Evolutionary conservation across 371 early-diverging fungal genomes (phyloP).

Genomic region (Mucor mucedo): DNA sequence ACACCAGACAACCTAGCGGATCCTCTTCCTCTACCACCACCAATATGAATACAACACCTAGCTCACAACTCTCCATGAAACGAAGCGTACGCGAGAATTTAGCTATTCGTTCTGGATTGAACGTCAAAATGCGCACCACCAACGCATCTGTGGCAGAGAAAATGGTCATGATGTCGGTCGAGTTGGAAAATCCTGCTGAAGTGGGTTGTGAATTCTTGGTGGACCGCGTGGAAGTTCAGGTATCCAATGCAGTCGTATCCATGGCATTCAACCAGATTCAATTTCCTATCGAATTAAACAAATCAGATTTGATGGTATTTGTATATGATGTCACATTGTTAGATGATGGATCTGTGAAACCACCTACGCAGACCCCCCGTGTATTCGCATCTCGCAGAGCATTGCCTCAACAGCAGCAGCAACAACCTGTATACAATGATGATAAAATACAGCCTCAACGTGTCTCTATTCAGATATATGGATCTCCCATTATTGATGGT

Average conservation of each 20-base stretch:
- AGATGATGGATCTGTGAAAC: constrained; percentile 57
- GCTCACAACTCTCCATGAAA: constrained; percentile 43
- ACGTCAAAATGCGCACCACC: constrained; percentile 69
- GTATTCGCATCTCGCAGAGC: constrained; percentile 44
- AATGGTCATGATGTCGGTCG: constrained; percentile 74
- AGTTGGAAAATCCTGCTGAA: constrained; percentile 66
- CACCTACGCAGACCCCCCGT: constrained; percentile 41
- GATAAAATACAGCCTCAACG: constrained; percentile 50
- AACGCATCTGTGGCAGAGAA: constrained; percentile 68
- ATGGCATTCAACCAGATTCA: constrained; percentile 32
- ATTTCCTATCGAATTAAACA: constrained; percentile 58
- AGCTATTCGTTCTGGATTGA: constrained; percentile 61
- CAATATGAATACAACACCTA: constrained; percentile 17
- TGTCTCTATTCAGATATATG: constrained; percentile 65
- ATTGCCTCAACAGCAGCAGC: constrained; percentile 21
- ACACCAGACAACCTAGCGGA: constrained; percentile 27
- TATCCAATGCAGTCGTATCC: constrained; percentile 64
- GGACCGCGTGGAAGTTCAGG: constrained; percentile 61
- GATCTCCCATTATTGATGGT: constrained; percentile 61
- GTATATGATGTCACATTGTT: constrained; percentile 65
- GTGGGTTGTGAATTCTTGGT: constrained; percentile 60
- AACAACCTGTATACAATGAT: constrained; percentile 21
- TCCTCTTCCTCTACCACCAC: constrained; percentile 27
- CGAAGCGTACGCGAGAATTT: constrained; percentile 55
- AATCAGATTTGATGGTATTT: constrained; percentile 65